A percentile compares a stretch with the other conserved stretches of the same genome.
Evolutionary conservation across 192 early-diverging fungal genomes (phyloP).

Genomic region (Backusella psychrophila): DNA sequence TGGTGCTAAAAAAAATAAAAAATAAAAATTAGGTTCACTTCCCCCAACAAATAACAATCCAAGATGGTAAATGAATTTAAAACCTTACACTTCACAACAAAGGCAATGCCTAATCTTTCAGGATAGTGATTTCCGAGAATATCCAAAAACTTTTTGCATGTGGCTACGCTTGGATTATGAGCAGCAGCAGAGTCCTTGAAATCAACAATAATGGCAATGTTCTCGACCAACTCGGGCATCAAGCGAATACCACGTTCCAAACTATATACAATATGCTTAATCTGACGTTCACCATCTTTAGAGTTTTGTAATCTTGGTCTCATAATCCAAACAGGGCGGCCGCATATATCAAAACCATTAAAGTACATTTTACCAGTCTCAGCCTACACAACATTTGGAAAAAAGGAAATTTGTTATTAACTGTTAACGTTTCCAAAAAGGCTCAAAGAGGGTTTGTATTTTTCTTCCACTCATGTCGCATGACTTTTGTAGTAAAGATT

Average conservation of each 20-base stretch:
- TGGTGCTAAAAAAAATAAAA: constrained; percentile 55
- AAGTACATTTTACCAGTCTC: constrained; percentile 82
- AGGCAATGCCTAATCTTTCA: constrained; percentile 69
- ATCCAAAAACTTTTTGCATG: constrained; percentile 77
- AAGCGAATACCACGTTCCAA: constrained; percentile 75
- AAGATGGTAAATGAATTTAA: background rate
- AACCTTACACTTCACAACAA: constrained; percentile 62
- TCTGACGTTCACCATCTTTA: constrained; percentile 65
- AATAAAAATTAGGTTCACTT: background rate
- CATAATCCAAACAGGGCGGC: constrained; percentile 77
- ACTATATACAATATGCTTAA: constrained; percentile 79
- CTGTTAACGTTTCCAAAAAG: background rate
- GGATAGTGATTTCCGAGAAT: constrained; percentile 89
- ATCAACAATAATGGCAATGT: constrained; percentile 79
- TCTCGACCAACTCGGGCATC: constrained; percentile 77
- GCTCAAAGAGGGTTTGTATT: background rate
- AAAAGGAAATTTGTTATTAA: background rate
- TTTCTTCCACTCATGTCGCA: constrained; percentile 2
- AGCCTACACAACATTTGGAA: constrained; percentile 33
- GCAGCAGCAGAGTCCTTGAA: constrained; percentile 66
- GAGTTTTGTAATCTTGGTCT: constrained; percentile 80
- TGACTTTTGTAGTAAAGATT: background rate
- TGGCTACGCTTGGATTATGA: constrained; percentile 66
- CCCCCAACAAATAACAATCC: background rate
- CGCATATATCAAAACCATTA: constrained; percentile 77